phyloP scores from a whole-genome alignment of 768 basidiomycete species.

The Suillus subluteus region DNA sequence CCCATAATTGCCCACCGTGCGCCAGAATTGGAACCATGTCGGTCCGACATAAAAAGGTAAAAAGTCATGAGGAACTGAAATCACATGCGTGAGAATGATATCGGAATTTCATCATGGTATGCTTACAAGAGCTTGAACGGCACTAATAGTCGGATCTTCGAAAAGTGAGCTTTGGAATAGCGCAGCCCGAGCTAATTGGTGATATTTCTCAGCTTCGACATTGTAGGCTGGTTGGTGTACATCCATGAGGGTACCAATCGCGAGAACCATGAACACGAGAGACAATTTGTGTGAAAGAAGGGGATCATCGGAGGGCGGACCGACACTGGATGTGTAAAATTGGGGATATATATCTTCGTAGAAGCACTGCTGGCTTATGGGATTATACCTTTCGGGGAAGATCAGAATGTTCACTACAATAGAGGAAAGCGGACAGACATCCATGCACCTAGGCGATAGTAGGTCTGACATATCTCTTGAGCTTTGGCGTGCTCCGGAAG shows the following conservation, averaged over 20 bases:
- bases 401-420: constrained; percentile 15
- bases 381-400: constrained; percentile 58
- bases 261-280: constrained; percentile 66
- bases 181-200: constrained; percentile 66
- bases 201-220: constrained; percentile 71
- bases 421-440: constrained; percentile 50
- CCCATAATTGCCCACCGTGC: constrained; percentile 72
- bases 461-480: constrained; percentile 60
- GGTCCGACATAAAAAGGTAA: constrained; percentile 69
- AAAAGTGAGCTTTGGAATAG: constrained; percentile 67
- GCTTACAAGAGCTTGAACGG: constrained; percentile 69
- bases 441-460: constrained; percentile 70
- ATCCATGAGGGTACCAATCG: constrained; percentile 68
- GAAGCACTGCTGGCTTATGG: constrained; percentile 62
- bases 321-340: constrained; percentile 54
- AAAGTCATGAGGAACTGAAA: constrained; percentile 68
- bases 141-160: constrained; percentile 68
- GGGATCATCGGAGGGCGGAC: constrained; percentile 52
- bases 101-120: constrained; percentile 40
- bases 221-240: constrained; percentile 57
- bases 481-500: constrained; percentile 66
- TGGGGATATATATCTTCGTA: constrained; percentile 60
- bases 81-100: constrained; percentile 36
- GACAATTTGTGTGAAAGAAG: constrained; percentile 63
- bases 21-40: constrained; percentile 67